Evolutionary conservation across 2,329 filamentous ascomycete species (phyloP).

Genomic region (Intubia oerlemansii): DNA sequence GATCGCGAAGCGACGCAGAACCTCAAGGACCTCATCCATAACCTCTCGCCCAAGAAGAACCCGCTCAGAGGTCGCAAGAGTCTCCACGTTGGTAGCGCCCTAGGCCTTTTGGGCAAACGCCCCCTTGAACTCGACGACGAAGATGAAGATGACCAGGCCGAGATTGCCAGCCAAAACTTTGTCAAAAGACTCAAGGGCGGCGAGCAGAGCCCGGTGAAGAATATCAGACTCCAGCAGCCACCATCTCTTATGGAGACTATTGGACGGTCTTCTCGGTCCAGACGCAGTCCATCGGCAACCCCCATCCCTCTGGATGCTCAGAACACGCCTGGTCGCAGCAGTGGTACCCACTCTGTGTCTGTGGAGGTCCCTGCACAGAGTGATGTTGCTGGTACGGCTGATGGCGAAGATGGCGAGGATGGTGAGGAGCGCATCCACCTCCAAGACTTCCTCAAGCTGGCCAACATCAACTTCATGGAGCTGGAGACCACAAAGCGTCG

Average conservation of each 20-base stretch:
- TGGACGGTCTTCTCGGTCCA: conserved; percentile 32
- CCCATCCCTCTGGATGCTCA: conserved; percentile 9
- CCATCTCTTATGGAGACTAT: conserved; percentile 44
- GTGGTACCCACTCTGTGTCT: too few relatives aligned
- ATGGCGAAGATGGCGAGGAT: conserved; percentile 16
- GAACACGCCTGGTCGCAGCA: too few relatives aligned
- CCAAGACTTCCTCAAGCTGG: conserved; percentile 86
- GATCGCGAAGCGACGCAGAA: conserved; percentile 43
- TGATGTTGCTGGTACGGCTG: too few relatives aligned
- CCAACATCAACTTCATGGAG: conserved; percentile 96
- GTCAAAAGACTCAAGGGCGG: conserved; percentile 51
- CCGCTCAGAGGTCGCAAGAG: conserved; percentile 49
- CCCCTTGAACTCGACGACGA: conserved; percentile 49
- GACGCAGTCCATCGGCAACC: conserved; percentile 22
- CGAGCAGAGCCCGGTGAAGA: conserved; percentile 59
- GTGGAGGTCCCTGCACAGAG: too few relatives aligned
- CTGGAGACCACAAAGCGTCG: conserved; percentile 87
- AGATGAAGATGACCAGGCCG: conserved; percentile 17
- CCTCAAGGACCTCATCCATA: conserved; percentile 57
- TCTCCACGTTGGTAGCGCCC: conserved; percentile 53
- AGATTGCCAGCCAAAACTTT: conserved; percentile 34
- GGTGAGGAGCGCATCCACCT: conserved; percentile 50
- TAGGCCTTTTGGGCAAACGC: conserved; percentile 52
- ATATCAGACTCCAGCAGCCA: conserved; percentile 45
- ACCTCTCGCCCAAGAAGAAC: conserved; percentile 56